Evolutionary conservation across 371 early-diverging fungal genomes (phyloP), one percentile per base, ranked within the genome.

Genomic region (Batkoa obscura): DNA sequence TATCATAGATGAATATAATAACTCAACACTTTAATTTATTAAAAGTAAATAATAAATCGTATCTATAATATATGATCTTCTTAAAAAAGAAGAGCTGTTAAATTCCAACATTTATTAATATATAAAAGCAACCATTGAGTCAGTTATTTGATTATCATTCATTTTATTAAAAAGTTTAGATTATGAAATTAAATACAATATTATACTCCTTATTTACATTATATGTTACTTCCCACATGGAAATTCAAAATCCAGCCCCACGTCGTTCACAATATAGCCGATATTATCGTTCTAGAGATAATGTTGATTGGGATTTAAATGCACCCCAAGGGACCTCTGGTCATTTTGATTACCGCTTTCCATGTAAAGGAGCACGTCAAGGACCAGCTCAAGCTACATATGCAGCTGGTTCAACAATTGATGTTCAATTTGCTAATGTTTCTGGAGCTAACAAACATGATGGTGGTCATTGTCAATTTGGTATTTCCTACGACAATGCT

Each of bases 161-260:
- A 23, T 23, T 23, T 23, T 23, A 23, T 23, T 23, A 23, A 23
- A 23, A 23, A 23, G 23, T 23, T 23, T 23, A 23, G 23, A 23
- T 23, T 23, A 23, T 23, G 23, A 23, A 23, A 23, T 23, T 23
- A 23, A 23, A 23, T 23, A 23, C 23, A 23, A 23, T 23, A 23
- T 23, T 23, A 23, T 23, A 23, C 23, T 23, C 23, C 23, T 23
- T 23, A 23, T 23, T 23, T 23, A 23, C 23, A 23, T 23, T 23
- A 23, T 23, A 23, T 23, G 23, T 23, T 23, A 23, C 23, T 23
- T 23, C 23, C 23, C 70, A 70, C 36, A 56, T 56, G 39, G 60
- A 62, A 9, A 49, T 70, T 35, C 60, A 61, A 17, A 61, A 54
- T 57, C 70, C 70, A 15, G 46, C 58, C 43, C 65, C 68, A 38